Conservation (phyloP, 2,329 filamentous ascomycete species). For the Zelopaecilomyces penicillatus region DNA sequence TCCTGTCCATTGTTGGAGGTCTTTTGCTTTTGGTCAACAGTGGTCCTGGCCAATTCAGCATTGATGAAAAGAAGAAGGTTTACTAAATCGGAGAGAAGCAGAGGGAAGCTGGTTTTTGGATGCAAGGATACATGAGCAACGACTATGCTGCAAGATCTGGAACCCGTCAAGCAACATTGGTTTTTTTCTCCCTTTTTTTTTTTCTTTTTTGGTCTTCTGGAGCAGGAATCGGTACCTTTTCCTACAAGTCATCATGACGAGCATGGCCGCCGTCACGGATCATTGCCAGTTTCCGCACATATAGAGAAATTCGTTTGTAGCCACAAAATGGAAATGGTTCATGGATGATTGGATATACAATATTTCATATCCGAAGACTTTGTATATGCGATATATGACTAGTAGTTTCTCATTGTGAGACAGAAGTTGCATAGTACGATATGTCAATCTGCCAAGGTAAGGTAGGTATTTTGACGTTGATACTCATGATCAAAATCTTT, state of each 20-base stretch:
- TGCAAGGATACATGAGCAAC: constrained; percentile 4
- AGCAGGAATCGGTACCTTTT: constrained; percentile 2
- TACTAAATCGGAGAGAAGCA: constrained; percentile 49
- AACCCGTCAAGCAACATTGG: not conserved
- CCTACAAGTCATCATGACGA: constrained; percentile 3
- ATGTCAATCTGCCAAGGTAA: too few relatives aligned
- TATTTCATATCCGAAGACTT: too few relatives aligned
- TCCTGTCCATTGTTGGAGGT: constrained; percentile 94
- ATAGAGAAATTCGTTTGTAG: constrained; percentile 3
- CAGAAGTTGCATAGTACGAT: too few relatives aligned
- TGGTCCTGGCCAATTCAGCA: constrained; percentile 92
- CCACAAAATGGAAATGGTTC: constrained; percentile 1
- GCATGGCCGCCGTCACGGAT: constrained; percentile 2
- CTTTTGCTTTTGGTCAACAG: constrained; percentile 96
- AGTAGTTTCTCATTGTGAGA: too few relatives aligned
- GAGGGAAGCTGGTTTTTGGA: constrained; percentile 4
- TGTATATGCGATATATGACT: too few relatives aligned
- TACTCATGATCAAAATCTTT: too few relatives aligned
- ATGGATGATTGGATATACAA: not conserved
- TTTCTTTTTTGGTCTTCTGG: constrained; percentile 5
- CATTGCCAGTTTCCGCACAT: constrained; percentile 6
- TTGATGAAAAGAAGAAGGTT: constrained; percentile 99
- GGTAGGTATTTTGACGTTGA: too few relatives aligned
- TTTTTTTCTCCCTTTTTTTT: constrained; percentile 1
- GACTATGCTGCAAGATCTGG: constrained; percentile 4